A percentile compares a stretch with the other conserved stretches of the same genome.
Conservation (phyloP, 2,329 filamentous ascomycete species). For the Fusarium agapanthi region DNA sequence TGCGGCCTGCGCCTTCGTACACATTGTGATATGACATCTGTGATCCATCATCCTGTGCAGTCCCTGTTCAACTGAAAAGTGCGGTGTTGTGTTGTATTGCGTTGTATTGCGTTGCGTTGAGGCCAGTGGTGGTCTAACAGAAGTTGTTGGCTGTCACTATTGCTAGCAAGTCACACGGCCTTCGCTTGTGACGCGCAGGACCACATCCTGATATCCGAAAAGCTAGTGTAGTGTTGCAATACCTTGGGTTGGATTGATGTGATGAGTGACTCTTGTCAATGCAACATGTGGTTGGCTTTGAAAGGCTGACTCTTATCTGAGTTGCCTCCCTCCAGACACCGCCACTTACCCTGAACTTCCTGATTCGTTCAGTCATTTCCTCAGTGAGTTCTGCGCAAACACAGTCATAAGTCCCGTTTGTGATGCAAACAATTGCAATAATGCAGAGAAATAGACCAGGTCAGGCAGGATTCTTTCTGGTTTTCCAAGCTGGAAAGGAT, state of each 20-base stretch:
- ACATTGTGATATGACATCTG: not conserved
- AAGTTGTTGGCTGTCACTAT: not conserved
- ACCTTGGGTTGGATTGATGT: not conserved
- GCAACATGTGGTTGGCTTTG: not conserved
- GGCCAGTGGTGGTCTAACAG: not conserved
- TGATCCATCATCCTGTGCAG: not conserved
- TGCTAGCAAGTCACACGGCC: slow-evolving; percentile 30
- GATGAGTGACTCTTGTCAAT: not conserved
- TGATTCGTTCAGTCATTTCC: slow-evolving; percentile 4
- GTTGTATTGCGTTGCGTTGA: not conserved
- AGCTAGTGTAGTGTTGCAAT: not conserved
- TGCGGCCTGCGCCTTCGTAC: not conserved
- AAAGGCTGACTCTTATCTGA: not conserved
- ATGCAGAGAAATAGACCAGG: not conserved
- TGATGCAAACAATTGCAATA: not conserved
- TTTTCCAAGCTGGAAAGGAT: not conserved
- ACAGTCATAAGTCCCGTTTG: not conserved
- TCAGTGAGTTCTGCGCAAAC: slow-evolving; percentile 1
- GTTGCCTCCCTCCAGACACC: not conserved
- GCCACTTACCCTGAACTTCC: slow-evolving; percentile 2
- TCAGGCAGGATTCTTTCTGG: not conserved
- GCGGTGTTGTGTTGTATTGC: not conserved
- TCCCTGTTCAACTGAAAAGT: slow-evolving; percentile 1
- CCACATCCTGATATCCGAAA: slow-evolving; percentile 1
- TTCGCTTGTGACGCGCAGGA: slow-evolving; percentile 28